Evolutionary conservation across 441 rosid genomes (phyloP).

Genomic region (Populus hybrid): DNA sequence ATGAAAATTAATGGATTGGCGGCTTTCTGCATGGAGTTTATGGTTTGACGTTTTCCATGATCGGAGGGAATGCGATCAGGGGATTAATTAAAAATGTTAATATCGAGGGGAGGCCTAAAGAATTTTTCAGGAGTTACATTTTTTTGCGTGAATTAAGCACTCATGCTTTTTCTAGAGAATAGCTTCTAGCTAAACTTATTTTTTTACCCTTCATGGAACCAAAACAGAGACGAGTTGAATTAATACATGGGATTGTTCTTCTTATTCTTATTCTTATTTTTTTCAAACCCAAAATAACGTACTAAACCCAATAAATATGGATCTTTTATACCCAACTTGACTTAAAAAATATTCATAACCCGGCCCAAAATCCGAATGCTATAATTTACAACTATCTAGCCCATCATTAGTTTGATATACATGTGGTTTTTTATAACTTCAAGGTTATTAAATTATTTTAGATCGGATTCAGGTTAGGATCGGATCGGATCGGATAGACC

Average conservation of each 20-base stretch:
- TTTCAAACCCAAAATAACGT: too few species aligned
- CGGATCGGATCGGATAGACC: too few species aligned
- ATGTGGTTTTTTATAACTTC: too few species aligned
- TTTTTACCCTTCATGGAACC: background rate
- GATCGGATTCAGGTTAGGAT: accelerated
- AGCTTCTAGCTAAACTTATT: background rate
- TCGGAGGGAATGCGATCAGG: background rate
- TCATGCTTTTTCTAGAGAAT: background rate
- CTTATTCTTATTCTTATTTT: too few species aligned
- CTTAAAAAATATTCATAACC: accelerated
- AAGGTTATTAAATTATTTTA: too few species aligned
- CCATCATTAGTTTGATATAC: too few species aligned
- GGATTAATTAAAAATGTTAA: background rate
- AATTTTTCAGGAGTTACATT: background rate
- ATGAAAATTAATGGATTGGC: background rate
- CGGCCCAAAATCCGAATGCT: accelerated
- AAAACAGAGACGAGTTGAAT: background rate
- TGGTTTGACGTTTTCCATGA: background rate
- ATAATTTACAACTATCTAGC: too few species aligned
- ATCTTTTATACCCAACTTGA: too few species aligned
- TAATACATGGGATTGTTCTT: too few species aligned
- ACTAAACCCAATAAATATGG: too few species aligned
- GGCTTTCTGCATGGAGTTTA: background rate
- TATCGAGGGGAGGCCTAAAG: background rate
- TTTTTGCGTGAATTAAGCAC: background rate